Evolutionary conservation across 2,329 filamentous ascomycete species (phyloP).

Genomic region (Penicillium sp.): DNA sequence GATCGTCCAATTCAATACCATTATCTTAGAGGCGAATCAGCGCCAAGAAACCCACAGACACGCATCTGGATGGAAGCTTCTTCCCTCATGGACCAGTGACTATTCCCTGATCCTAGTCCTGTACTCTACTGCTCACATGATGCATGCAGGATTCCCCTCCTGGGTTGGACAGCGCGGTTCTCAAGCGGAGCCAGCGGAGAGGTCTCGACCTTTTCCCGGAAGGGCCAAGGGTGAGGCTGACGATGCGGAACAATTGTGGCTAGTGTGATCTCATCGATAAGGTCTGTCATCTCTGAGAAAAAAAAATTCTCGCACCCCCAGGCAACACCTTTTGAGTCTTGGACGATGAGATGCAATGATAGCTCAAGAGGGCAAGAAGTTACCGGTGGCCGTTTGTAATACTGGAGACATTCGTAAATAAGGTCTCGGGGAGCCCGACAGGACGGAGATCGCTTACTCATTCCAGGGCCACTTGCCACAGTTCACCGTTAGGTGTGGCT

Average conservation of each 20-base stretch:
- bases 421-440: slow-evolving; percentile 18
- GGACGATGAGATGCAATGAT: neutral
- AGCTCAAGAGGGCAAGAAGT: neutral
- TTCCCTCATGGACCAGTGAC: slow-evolving; percentile 12
- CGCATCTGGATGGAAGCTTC: slow-evolving; percentile 10
- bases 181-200: neutral
- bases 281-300: neutral
- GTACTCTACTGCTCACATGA: slow-evolving; percentile 9
- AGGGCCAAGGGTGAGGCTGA: slow-evolving; percentile 13
- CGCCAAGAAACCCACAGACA: slow-evolving; percentile 2
- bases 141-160: neutral
- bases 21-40: neutral
- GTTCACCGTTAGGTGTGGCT: slow-evolving; percentile 22
- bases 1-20: slow-evolving; percentile 13
- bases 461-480: slow-evolving; percentile 17
- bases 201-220: neutral
- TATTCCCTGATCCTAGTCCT: slow-evolving; percentile 5
- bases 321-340: slow-evolving; percentile 13
- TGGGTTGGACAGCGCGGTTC: neutral
- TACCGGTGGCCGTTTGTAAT: neutral
- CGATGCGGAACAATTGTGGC: slow-evolving; percentile 9
- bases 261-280: slow-evolving; percentile 4
- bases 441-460: slow-evolving; percentile 7
- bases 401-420: neutral
- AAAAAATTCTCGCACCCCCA: neutral